phyloP scores from a whole-genome alignment of 768 basidiomycete genomes.

The Phallus indusiatus region DNA sequence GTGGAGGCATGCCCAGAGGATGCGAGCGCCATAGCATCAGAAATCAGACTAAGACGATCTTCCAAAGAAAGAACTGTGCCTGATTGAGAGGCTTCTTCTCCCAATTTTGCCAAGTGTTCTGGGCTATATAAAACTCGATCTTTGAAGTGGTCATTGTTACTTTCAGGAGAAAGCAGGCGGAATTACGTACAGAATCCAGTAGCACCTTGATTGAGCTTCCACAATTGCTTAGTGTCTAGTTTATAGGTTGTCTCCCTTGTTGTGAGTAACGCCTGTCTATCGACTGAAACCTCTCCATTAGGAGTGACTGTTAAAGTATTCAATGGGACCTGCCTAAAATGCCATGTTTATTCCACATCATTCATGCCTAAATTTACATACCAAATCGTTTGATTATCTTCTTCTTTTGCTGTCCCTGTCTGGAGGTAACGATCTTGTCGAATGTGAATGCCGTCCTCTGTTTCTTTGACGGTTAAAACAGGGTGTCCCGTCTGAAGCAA shows the following conservation, averaged over 20 bases:
- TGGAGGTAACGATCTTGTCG: conserved; percentile 90
- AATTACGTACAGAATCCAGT: conserved; percentile 63
- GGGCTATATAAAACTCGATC: conserved; percentile 83
- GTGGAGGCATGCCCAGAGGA: conserved; percentile 72
- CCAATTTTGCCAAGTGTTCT: conserved; percentile 69
- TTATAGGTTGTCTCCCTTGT: conserved; percentile 58
- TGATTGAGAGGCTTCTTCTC: conserved; percentile 62
- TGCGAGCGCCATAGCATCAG: conserved; percentile 73
- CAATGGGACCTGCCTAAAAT: conserved; percentile 71
- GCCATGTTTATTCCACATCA: not conserved
- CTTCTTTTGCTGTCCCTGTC: conserved; percentile 64
- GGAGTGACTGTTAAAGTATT: conserved; percentile 54
- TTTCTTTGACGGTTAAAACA: conserved; percentile 78
- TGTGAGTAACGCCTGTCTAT: conserved; percentile 55
- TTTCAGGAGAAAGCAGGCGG: not conserved
- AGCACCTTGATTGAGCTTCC: conserved; percentile 87
- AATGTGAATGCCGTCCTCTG: conserved; percentile 57
- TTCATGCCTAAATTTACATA: conserved; percentile 17
- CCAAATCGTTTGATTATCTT: conserved; percentile 89
- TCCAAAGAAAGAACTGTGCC: conserved; percentile 64
- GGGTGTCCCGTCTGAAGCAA: conserved; percentile 68
- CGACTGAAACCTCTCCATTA: conserved; percentile 46
- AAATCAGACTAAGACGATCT: conserved; percentile 83
- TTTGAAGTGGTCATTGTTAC: conserved; percentile 18
- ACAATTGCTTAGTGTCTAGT: conserved; percentile 64